These are phyloP conservation scores for Penicillium aurantiogriseum DNA, from an alignment of 2,329 filamentous ascomycete species.

Conservation along the genomic window DNA sequence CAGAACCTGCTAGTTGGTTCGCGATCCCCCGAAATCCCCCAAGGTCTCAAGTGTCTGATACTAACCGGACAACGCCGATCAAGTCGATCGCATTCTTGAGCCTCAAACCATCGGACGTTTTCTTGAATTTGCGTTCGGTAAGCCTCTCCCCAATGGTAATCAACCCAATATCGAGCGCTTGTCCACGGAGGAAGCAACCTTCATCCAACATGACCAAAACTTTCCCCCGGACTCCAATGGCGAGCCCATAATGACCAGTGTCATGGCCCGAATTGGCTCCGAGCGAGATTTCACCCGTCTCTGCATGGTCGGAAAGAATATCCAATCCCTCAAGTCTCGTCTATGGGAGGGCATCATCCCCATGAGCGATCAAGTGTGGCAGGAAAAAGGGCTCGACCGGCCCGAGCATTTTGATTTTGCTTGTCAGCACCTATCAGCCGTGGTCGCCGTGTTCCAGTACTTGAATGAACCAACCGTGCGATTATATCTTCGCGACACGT, in stretches of 20 bases:
- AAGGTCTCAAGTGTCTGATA: too few relatives aligned
- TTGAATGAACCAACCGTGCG: conserved; percentile 17
- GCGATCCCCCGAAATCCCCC: background rate
- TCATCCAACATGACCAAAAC: conserved; percentile 1
- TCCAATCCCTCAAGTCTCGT: conserved; percentile 25
- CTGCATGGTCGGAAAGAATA: conserved; percentile 23
- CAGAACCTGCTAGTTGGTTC: conserved; percentile 16
- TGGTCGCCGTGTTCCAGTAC: conserved; percentile 26
- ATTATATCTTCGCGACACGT: conserved; percentile 22
- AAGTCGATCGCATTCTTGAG: conserved; percentile 31
- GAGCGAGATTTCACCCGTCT: conserved; percentile 13
- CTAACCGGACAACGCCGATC: background rate
- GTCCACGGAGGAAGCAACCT: conserved; percentile 3
- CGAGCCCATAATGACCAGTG: background rate
- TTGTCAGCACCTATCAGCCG: conserved; percentile 23
- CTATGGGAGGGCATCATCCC: conserved; percentile 30
- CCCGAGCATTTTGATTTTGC: conserved; percentile 24
- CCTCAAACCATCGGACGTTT: conserved; percentile 25
- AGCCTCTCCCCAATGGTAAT: conserved; percentile 21
- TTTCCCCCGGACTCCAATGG: conserved; percentile 5
- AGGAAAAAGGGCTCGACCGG: conserved; percentile 20
- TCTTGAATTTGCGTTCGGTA: conserved; percentile 11
- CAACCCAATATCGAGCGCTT: conserved; percentile 8
- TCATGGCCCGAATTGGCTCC: conserved; percentile 17
- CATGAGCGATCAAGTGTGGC: conserved; percentile 26